Conservation (phyloP, 2,329 filamentous ascomycete species). For the Phoma sp. region DNA sequence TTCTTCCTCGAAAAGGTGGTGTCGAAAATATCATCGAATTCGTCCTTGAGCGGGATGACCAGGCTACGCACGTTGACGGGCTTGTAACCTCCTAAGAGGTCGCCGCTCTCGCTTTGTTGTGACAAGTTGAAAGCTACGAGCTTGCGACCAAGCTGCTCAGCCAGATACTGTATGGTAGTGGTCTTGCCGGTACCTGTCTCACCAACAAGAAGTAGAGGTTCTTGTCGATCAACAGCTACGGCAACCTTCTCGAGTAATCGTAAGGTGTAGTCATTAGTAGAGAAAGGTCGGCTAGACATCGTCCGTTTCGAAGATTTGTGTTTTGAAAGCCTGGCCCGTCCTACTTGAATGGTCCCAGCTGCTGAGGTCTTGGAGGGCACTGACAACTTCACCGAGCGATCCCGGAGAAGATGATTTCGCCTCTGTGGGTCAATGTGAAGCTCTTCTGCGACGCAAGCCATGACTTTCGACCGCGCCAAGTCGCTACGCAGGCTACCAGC, state of each 20-base stretch:
- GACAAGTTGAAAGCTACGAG: constrained; percentile 94
- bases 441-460: constrained; percentile 78
- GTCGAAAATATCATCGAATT: constrained; percentile 88
- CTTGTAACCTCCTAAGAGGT: constrained; percentile 94
- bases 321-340: constrained; percentile 56
- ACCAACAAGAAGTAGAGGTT: constrained; percentile 92
- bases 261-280: constrained; percentile 84
- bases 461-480: constrained; percentile 65
- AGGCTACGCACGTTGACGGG: constrained; percentile 89
- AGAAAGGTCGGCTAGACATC: constrained; percentile 67
- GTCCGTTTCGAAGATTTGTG: constrained; percentile 50
- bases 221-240: constrained; percentile 79
- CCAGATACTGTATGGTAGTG: constrained; percentile 91
- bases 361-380: constrained; percentile 38
- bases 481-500: constrained; percentile 77
- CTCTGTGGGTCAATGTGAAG: constrained; percentile 86
- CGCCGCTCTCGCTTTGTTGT: constrained; percentile 96
- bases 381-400: constrained; percentile 71
- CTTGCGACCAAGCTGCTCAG: constrained; percentile 81
- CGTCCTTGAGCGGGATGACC: constrained; percentile 87
- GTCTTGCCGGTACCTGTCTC: constrained; percentile 99
- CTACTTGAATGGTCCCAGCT: constrained; percentile 41
- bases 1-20: constrained; percentile 86
- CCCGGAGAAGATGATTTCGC: constrained; percentile 76
- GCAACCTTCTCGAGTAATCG: constrained; percentile 87